Conservation (phyloP, 345 rosid genomes). For the Erucastrum elatum region DNA sequence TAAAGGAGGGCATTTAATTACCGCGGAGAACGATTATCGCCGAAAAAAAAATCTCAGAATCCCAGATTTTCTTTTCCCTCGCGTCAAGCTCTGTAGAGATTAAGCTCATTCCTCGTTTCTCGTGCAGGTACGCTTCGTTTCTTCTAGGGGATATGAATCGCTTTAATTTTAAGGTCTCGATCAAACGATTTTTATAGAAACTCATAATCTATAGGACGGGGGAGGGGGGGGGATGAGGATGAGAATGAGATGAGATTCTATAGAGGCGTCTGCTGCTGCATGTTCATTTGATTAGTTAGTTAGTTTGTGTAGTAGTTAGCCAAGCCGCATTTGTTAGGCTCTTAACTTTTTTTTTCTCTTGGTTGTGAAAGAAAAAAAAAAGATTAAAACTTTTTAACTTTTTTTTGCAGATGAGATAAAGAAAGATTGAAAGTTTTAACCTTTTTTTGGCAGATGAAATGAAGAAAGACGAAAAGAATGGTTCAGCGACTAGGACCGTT, state of each 20-base stretch:
- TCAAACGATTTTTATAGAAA: slow-evolving; percentile 1
- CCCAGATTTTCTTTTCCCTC: not conserved
- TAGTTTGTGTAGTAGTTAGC: too few species aligned
- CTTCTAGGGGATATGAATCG: not conserved
- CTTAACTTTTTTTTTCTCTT: too few species aligned
- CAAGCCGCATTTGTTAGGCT: too few species aligned
- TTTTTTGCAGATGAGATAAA: not conserved
- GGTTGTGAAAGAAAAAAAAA: too few species aligned
- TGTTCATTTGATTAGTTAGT: too few species aligned
- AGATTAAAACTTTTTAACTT: too few species aligned
- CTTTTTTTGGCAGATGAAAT: slow-evolving; percentile 18
- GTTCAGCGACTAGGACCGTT: slow-evolving; percentile 38
- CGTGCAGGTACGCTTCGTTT: slow-evolving; percentile 12
- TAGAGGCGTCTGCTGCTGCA: not conserved
- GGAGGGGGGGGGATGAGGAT: too few species aligned
- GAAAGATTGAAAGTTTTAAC: not conserved
- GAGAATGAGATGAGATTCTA: not conserved
- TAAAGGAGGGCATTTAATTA: too few species aligned
- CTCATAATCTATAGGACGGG: too few species aligned
- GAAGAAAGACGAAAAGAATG: slow-evolving; percentile 44
- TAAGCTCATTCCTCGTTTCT: not conserved
- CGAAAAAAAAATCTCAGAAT: not conserved
- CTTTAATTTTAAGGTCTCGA: not conserved
- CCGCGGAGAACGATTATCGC: not conserved
- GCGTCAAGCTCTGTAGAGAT: too few species aligned